Conservation (phyloP, 225 moss, liverwort and hornwort genomes). For the Pleurozium schreberi region DNA sequence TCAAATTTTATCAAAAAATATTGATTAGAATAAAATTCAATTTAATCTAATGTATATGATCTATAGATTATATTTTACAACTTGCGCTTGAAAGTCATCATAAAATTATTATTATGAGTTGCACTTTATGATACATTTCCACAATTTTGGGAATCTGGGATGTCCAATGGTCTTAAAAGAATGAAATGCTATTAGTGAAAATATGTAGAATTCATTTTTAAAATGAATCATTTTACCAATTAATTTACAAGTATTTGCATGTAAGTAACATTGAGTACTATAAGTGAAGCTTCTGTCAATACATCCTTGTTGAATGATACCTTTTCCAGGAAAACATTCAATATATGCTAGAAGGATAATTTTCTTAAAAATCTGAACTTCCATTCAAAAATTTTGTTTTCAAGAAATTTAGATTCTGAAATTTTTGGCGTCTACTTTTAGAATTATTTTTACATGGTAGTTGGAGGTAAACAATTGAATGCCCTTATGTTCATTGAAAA, state of each 20-base stretch:
- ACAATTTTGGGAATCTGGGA: background rate
- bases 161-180: fast-evolving
- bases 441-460: background rate
- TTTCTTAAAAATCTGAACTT: too few relatives aligned
- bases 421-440: background rate
- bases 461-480: background rate
- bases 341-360: background rate
- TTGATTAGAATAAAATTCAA: background rate
- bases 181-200: background rate
- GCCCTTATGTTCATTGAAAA: too few relatives aligned
- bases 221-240: background rate
- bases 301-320: background rate
- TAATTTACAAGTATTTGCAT: background rate
- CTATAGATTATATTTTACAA: background rate
- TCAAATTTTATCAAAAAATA: background rate
- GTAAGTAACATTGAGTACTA: background rate
- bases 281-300: fast-evolving
- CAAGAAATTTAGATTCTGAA: too few relatives aligned
- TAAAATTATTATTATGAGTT: background rate
- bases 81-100: background rate
- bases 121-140: background rate
- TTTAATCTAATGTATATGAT: background rate
- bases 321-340: background rate
- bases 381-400: too few relatives aligned
- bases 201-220: background rate